phyloP scores from a whole-genome alignment of 768 basidiomycete species.

The Chiua virens region DNA sequence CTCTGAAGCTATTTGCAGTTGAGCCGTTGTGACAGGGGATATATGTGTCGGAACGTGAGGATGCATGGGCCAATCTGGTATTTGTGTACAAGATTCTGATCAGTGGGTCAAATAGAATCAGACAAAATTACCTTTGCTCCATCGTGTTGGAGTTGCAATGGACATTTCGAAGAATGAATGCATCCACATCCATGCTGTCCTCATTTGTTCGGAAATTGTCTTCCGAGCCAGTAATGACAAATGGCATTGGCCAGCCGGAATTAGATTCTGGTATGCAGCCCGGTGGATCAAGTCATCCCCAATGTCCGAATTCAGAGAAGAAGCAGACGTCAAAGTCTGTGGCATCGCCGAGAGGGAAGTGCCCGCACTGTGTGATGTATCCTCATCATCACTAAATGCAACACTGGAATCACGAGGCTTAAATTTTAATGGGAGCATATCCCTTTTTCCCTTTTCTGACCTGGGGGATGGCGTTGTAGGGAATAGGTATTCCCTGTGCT shows the following conservation, averaged over 20 bases:
- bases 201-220: slow-evolving; percentile 30
- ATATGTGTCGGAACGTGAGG: slow-evolving; percentile 47
- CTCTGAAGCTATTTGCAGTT: slow-evolving; percentile 36
- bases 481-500: too few relatives aligned
- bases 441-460: slow-evolving; percentile 32
- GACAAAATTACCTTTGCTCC: slow-evolving; percentile 49
- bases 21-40: slow-evolving; percentile 46
- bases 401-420: slow-evolving; percentile 69
- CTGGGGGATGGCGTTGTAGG: slow-evolving; percentile 63
- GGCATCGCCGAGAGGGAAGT: slow-evolving; percentile 43
- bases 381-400: slow-evolving; percentile 61
- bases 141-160: slow-evolving; percentile 62
- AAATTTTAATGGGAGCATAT: slow-evolving; percentile 62
- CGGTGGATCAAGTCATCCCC: slow-evolving; percentile 71
- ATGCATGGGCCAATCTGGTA: slow-evolving; percentile 56
- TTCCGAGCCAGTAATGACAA: slow-evolving; percentile 41
- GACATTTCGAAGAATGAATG: slow-evolving; percentile 71
- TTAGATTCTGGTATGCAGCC: slow-evolving; percentile 48
- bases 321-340: slow-evolving; percentile 60
- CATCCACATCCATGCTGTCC: slow-evolving; percentile 54
- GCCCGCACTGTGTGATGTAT: slow-evolving; percentile 18
- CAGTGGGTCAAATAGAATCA: slow-evolving; percentile 29
- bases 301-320: slow-evolving; percentile 54
- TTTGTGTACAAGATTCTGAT: neutral
- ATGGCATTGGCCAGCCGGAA: slow-evolving; percentile 64